Base-by-base conservation (phyloP, 108 stramenopile species). In the Skeletonema marinoi region DNA sequence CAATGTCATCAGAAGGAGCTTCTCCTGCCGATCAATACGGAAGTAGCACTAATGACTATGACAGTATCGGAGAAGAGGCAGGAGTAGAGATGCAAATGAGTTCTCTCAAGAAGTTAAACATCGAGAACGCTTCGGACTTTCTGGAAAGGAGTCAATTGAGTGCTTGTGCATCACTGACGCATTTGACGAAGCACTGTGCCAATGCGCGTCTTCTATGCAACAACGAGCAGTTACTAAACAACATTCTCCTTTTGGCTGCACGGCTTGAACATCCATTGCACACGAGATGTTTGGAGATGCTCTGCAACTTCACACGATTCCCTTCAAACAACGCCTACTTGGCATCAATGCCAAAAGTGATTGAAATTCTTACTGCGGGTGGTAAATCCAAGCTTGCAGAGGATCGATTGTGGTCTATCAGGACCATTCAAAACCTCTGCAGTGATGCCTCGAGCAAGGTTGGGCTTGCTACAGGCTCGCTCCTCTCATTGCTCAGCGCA, bases 211-310 rank as follows among this genome's bases (percentile, higher is more conserved):
- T 74, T 3, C 68, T 93, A 39, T 82, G 78, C 46, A 36, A 60
- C 32, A 89, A 86, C 46, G 64, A 70, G 16, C 30, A 66, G 13
- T 48, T 93, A 62, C 68, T 91, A 14, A 60, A 82, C 21, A 88
- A 69, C 31, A n/a, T 90, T 16, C 29, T 92, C n/a, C 21, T 69
- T 25, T 69, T 90, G 30, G 73, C 81, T 16, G 75, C 59, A 32
- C 82, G 86, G 11, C 51, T 78, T 41, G 74, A 85, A n/a, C 84
- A 87, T 61, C 91, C 88, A 6, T 70, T 93, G 25, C 91, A 92
- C 75, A 87, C 90, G 30, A 91, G 90, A 75, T 92, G 92, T 76
- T 61, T 95, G 17, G 94, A 95, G 70, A 90, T 92, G n/a, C n/a
- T 95, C 29, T 87, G 88, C 70, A 90, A 92, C 70, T 65, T 95